phyloP scores from a whole-genome alignment of 2,329 filamentous ascomycete genomes.

The Ophiocordyceps camponoti-floridani region DNA sequence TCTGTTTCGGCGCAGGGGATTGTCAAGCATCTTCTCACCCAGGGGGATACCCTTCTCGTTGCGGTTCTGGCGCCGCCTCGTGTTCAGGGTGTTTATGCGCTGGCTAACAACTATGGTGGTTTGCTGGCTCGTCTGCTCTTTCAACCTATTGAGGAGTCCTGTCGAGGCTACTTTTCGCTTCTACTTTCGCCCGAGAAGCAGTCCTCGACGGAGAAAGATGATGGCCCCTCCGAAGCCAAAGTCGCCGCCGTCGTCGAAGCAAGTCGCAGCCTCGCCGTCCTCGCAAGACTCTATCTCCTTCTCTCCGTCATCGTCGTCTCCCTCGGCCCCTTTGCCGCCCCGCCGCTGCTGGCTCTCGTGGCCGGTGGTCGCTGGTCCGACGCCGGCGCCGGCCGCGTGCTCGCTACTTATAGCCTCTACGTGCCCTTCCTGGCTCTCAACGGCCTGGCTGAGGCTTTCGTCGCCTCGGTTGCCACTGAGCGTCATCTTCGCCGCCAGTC shows the following conservation, averaged over 20 bases:
- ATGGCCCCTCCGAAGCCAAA: not conserved
- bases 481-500: slow-evolving; percentile 61
- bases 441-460: slow-evolving; percentile 81
- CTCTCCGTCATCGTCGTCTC: slow-evolving; percentile 50
- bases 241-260: slow-evolving; percentile 17
- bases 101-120: slow-evolving; percentile 89
- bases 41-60: slow-evolving; percentile 84
- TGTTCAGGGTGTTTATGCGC: slow-evolving; percentile 78
- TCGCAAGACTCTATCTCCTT: slow-evolving; percentile 58
- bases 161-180: slow-evolving; percentile 74
- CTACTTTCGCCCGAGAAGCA: slow-evolving; percentile 33
- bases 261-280: slow-evolving; percentile 34
- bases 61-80: slow-evolving; percentile 56
- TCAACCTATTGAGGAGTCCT: slow-evolving; percentile 89
- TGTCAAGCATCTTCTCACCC: slow-evolving; percentile 84
- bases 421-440: slow-evolving; percentile 86
- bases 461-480: slow-evolving; percentile 67
- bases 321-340: slow-evolving; percentile 59
- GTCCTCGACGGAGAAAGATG: slow-evolving; percentile 1
- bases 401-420: slow-evolving; percentile 78
- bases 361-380: slow-evolving; percentile 62
- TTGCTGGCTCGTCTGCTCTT: slow-evolving; percentile 77
- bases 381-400: slow-evolving; percentile 53
- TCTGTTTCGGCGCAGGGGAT: slow-evolving; percentile 77
- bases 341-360: slow-evolving; percentile 53